phyloP scores from a whole-genome alignment of 164 flowering plant species.

The Annona cherimola region DNA sequence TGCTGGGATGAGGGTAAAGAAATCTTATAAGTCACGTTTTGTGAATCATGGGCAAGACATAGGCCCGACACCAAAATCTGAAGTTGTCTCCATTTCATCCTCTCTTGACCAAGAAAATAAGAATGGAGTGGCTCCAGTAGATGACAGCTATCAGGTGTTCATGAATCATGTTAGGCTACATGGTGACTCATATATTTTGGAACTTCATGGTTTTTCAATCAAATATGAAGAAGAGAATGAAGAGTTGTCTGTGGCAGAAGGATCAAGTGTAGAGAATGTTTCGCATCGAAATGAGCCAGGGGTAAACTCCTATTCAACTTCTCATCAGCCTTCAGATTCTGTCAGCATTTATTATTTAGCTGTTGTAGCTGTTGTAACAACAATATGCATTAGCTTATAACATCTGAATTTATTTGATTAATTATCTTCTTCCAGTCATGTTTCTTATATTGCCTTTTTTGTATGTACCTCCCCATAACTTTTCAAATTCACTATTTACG shows the following conservation, averaged over 20 bases:
- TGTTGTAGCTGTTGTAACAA: not conserved
- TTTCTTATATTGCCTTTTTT: not conserved
- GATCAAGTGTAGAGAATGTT: not conserved
- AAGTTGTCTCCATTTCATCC: not conserved
- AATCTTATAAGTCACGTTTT: not conserved
- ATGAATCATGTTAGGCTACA: constrained; percentile 13
- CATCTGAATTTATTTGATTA: not conserved
- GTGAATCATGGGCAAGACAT: not conserved
- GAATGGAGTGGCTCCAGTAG: not conserved
- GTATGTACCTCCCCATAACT: no score
- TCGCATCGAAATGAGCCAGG: not conserved
- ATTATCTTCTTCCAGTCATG: no score
- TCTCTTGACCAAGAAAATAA: constrained; percentile 5
- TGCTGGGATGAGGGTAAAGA: not conserved
- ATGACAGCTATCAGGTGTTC: constrained; percentile 28
- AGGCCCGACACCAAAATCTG: not conserved
- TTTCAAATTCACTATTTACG: no score
- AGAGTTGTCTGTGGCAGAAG: constrained; percentile 22
- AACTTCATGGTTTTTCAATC: constrained; percentile 10
- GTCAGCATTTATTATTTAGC: constrained; percentile 13
- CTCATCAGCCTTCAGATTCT: constrained; percentile 3
- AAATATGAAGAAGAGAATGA: constrained; percentile 22
- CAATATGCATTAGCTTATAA: not conserved
- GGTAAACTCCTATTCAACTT: constrained; percentile 3
- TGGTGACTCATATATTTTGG: constrained; percentile 11